Conservation (phyloP, 176 grass and related monocot species). For the Oryza rufipogon region DNA sequence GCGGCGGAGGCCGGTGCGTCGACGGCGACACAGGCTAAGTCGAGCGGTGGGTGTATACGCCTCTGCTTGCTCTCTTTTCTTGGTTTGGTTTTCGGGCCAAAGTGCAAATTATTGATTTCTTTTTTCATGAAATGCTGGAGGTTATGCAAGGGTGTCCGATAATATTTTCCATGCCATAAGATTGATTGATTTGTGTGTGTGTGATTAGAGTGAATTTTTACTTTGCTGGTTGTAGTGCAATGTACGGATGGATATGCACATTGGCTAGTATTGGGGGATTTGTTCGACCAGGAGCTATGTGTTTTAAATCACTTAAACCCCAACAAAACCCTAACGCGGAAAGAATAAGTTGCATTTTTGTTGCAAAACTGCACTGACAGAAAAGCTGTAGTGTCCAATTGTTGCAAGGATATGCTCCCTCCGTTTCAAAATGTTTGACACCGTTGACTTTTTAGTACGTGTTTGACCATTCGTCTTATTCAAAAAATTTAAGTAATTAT, state of each 20-base stretch:
- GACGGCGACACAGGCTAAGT: neutral
- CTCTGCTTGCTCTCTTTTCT: neutral
- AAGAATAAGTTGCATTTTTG: neutral
- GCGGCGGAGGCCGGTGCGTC: conserved; percentile 8
- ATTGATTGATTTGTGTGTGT: neutral
- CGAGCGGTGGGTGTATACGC: neutral
- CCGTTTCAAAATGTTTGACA: no score
- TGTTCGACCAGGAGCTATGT: neutral
- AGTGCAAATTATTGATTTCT: neutral
- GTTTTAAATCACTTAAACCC: conserved; percentile 13
- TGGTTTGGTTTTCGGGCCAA: neutral
- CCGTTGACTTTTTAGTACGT: no score
- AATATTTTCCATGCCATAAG: neutral
- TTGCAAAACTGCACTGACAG: neutral
- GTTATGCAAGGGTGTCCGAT: neutral
- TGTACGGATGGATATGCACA: neutral
- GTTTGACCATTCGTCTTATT: no score
- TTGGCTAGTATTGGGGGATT: neutral
- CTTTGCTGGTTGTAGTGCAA: neutral
- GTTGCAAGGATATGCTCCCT: neutral
- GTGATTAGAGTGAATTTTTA: neutral
- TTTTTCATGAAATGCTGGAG: neutral
- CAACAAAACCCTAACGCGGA: neutral
- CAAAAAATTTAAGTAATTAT: no score
- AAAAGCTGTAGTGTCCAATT: neutral